A percentile compares a stretch with the other conserved stretches of the same genome.
Conservation (phyloP, 192 early-diverging fungal species). For the Backusella westeae region DNA sequence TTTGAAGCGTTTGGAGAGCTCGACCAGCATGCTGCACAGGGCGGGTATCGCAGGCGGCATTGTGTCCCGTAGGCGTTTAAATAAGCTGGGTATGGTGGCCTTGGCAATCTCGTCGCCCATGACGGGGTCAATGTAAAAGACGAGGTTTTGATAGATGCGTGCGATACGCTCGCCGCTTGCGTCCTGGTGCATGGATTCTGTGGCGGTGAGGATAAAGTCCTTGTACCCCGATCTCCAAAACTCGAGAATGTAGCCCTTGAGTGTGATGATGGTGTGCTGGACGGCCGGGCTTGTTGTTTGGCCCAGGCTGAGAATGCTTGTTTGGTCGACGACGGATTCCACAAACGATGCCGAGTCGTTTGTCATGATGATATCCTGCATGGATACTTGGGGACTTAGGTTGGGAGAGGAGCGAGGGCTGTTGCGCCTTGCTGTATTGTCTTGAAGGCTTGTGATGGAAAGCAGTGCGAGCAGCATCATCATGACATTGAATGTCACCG, state of each 20-base stretch:
- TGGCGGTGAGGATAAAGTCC: slow-evolving; percentile 8
- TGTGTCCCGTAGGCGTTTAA: slow-evolving; percentile 39
- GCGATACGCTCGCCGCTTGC: slow-evolving; percentile 9
- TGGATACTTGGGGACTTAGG: slow-evolving; percentile 2
- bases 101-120: slow-evolving; percentile 40
- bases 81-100: slow-evolving; percentile 43
- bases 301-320: background rate
- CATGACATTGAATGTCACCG: slow-evolving; percentile 7
- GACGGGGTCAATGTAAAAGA: slow-evolving; percentile 22
- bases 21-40: slow-evolving; percentile 37
- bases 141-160: slow-evolving; percentile 19
- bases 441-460: slow-evolving; percentile 8
- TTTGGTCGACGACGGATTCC: background rate
- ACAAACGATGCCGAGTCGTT: background rate
- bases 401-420: slow-evolving; percentile 7
- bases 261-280: background rate
- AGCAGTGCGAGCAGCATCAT: background rate
- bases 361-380: slow-evolving; percentile 1
- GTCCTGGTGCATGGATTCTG: slow-evolving; percentile 25
- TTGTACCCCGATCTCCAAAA: slow-evolving; percentile 35
- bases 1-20: slow-evolving; percentile 35
- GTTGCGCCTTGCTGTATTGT: background rate
- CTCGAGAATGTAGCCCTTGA: slow-evolving; percentile 26
- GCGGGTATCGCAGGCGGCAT: slow-evolving; percentile 37
- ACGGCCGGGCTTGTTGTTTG: too few species aligned